Conservation (phyloP, 176 grass and related monocot species). For the Rhynchospora breviuscula region DNA sequence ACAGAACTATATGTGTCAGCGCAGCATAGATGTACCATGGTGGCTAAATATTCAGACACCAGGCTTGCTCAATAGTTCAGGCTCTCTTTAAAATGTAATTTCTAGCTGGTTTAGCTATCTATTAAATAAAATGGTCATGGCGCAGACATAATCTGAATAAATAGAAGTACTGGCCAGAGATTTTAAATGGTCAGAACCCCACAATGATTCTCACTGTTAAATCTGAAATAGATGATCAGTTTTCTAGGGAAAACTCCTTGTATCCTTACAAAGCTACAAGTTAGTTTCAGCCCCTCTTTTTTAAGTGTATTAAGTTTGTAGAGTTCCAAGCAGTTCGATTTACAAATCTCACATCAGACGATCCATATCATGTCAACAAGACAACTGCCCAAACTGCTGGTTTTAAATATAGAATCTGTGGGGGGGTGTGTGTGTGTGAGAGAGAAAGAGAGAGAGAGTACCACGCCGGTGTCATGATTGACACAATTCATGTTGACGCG, state of each 20-base stretch:
- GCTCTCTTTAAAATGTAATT: background rate
- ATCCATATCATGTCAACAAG: background rate
- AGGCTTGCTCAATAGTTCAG: background rate
- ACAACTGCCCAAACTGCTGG: too few relatives aligned
- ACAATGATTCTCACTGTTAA: background rate
- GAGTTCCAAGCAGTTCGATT: background rate
- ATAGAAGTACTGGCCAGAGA: background rate
- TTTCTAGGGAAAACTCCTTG: background rate
- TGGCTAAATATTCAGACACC: background rate
- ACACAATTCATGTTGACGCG: constrained; percentile 32
- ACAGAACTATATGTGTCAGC: background rate
- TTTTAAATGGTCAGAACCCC: background rate
- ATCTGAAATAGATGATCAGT: background rate
- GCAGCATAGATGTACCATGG: background rate
- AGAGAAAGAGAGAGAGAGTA: background rate
- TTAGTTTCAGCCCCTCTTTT: too few relatives aligned
- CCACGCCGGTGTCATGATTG: constrained; percentile 23
- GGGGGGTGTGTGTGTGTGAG: background rate
- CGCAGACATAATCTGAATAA: background rate
- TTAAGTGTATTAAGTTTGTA: background rate
- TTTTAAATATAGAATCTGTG: background rate
- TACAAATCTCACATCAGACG: background rate
- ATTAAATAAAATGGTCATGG: background rate
- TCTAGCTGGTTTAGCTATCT: background rate
- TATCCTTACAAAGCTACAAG: too few relatives aligned